Percentiles rank a stretch among this genome's conserved stretches.
These are phyloP conservation scores for Ogataea siamensis DNA, from an alignment of 805 yeast species.

Conservation along the genomic window DNA sequence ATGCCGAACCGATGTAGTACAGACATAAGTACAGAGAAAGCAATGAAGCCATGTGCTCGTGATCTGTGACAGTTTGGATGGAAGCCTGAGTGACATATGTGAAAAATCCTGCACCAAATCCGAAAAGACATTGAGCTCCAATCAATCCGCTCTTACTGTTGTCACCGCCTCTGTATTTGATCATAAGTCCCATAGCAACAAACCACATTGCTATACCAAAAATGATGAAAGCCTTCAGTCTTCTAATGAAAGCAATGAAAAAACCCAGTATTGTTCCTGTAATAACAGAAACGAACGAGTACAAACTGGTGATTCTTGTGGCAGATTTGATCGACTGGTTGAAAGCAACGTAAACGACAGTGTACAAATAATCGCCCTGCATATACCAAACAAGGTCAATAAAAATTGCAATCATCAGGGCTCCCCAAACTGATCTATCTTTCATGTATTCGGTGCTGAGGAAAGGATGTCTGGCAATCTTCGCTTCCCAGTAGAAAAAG, in stretches of 20 bases:
- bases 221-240: constrained; percentile 57
- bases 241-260: constrained; percentile 46
- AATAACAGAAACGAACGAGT: constrained; percentile 63
- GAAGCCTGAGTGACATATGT: constrained; percentile 63
- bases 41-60: constrained; percentile 62
- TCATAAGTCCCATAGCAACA: constrained; percentile 57
- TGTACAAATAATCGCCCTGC: constrained; percentile 68
- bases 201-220: constrained; percentile 60
- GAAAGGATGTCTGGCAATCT: constrained; percentile 58
- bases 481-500: constrained; percentile 59
- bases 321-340: constrained; percentile 59
- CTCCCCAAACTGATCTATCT: constrained; percentile 74
- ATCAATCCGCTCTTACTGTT: constrained; percentile 54
- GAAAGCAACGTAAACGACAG: constrained; percentile 64
- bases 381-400: constrained; percentile 62
- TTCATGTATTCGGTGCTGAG: constrained; percentile 56
- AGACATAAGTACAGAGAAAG: constrained; percentile 56
- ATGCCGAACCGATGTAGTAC: constrained; percentile 61
- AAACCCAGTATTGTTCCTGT: constrained; percentile 60
- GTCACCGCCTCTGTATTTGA: constrained; percentile 51
- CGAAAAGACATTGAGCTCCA: constrained; percentile 61
- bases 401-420: constrained; percentile 56
- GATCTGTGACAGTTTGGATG: constrained; percentile 56
- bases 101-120: constrained; percentile 74
- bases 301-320: constrained; percentile 59